phyloP scores from a whole-genome alignment of 2,329 filamentous ascomycete species.

The Aspergillus hiratsukae region DNA sequence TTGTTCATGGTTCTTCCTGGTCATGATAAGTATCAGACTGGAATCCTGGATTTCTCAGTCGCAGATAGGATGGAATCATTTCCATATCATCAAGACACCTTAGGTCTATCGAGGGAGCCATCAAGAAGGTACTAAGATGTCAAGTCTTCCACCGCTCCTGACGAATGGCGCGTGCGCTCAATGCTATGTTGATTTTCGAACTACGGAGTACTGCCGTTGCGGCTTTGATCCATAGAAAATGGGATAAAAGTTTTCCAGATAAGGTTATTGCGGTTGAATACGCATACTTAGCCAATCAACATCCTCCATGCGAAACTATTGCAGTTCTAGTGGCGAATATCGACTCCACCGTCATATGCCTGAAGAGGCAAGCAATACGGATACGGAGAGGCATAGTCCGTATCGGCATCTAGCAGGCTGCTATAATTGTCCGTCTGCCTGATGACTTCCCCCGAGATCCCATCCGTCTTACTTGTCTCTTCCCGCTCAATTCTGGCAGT shows the following conservation, averaged over 20 bases:
- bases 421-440: background rate
- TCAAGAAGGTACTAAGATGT: too few species aligned
- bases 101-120: too few species aligned
- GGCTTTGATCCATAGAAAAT: too few species aligned
- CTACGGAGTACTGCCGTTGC: too few species aligned
- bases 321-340: background rate
- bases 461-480: background rate
- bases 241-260: background rate
- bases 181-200: background rate
- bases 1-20: background rate
- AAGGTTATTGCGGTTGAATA: background rate
- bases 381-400: background rate
- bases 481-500: background rate
- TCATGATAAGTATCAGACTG: background rate
- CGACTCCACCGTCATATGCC: background rate
- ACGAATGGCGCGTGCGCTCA: too few species aligned
- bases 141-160: too few species aligned
- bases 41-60: background rate
- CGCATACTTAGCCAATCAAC: too few species aligned
- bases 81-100: background rate
- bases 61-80: background rate
- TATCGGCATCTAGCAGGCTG: background rate
- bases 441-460: background rate
- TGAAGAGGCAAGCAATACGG: background rate
- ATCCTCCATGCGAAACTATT: too few species aligned